Evolutionary conservation across 257 asterid genomes (phyloP).

Genomic region (Plantago elongata): DNA sequence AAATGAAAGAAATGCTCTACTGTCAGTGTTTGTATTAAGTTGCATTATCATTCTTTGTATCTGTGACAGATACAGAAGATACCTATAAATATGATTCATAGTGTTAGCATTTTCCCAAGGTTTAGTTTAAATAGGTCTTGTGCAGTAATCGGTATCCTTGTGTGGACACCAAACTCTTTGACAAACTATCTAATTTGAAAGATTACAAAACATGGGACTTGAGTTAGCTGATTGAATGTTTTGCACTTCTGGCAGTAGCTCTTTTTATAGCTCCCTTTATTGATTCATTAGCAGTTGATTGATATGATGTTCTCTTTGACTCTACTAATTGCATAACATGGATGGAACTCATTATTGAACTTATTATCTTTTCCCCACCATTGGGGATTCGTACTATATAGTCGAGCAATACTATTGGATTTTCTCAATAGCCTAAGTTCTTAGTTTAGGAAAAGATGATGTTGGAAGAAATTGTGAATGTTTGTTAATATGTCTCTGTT

Average conservation of each 20-base stretch:
- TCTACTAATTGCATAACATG: neutral
- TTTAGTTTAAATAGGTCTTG: no score
- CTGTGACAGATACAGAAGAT: no score
- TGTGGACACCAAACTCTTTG: no score
- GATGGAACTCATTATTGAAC: neutral
- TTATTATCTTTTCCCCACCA: neutral
- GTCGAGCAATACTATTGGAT: neutral
- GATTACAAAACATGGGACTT: neutral
- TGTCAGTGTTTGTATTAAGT: no score
- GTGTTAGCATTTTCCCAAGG: no score
- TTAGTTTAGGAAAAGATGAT: neutral
- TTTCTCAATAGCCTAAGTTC: neutral
- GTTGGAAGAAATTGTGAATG: neutral
- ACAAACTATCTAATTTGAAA: neutral
- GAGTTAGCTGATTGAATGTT: neutral
- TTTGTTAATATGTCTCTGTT: no score
- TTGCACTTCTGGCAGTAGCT: neutral
- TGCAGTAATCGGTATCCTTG: no score
- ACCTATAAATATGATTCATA: no score
- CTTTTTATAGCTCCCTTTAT: neutral
- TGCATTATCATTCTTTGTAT: no score
- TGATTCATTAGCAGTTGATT: neutral
- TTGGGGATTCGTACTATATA: neutral
- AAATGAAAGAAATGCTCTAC: no score
- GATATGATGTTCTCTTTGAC: neutral